These are phyloP conservation scores for Scleroderma bovista DNA, from an alignment of 768 basidiomycete genomes.

Conservation along the genomic window DNA sequence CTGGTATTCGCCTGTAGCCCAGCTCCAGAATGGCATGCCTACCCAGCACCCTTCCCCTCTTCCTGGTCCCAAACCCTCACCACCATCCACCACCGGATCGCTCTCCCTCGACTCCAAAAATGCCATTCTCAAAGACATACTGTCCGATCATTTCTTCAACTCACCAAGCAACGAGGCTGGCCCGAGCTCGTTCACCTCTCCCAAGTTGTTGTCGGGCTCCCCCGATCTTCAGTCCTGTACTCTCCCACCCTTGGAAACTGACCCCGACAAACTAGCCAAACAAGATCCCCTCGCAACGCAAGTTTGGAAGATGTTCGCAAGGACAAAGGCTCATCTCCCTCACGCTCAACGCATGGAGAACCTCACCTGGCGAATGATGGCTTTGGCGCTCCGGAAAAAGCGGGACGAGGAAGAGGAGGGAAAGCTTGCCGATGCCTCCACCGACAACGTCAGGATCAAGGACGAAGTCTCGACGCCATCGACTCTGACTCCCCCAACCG, in stretches of 20 bases:
- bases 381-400: constrained; percentile 86
- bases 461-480: constrained; percentile 8
- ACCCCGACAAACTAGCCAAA: constrained; percentile 63
- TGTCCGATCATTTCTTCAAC: constrained; percentile 62
- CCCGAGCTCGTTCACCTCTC: constrained; percentile 58
- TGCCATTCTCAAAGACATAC: constrained; percentile 62
- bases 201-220: constrained; percentile 59
- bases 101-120: constrained; percentile 51
- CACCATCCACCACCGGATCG: constrained; percentile 42
- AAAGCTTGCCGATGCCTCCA: constrained; percentile 5
- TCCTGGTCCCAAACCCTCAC: constrained; percentile 29
- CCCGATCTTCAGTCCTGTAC: constrained; percentile 52
- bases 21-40: constrained; percentile 30
- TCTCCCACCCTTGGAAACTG: constrained; percentile 38
- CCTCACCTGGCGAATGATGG: constrained; percentile 98
- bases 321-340: constrained; percentile 82
- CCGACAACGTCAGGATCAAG: constrained; percentile 18
- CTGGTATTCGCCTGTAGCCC: constrained; percentile 35
- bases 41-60: constrained; percentile 29
- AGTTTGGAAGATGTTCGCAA: constrained; percentile 95
- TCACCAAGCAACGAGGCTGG: constrained; percentile 22
- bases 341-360: constrained; percentile 98
- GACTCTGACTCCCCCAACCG: constrained; percentile 4
- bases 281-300: constrained; percentile 93
- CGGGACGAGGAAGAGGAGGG: constrained; percentile 60